Percentiles rank a stretch among this genome's conserved stretches.
Evolutionary conservation across 1,284 basidiomycete species (phyloP).

Genomic region (Ustilago nuda): DNA sequence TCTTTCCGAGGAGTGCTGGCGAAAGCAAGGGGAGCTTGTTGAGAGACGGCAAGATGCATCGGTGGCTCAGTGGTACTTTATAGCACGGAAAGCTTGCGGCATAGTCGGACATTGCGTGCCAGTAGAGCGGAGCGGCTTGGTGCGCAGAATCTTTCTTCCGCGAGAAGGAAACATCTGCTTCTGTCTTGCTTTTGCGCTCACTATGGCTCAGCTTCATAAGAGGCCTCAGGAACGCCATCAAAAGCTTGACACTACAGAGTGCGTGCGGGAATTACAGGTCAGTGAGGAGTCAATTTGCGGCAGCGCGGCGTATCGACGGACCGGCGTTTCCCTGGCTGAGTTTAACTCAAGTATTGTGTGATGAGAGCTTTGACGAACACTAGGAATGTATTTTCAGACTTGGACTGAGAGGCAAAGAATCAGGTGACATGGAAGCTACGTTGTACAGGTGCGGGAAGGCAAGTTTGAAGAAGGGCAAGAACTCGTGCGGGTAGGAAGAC

Average conservation of each 20-base stretch:
- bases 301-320: conserved; percentile 6
- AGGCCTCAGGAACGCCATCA: neutral
- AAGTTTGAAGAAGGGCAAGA: neutral
- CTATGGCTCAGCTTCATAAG: too few relatives aligned
- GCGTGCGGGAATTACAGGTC: neutral
- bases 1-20: neutral
- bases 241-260: neutral
- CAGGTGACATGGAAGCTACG: neutral
- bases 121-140: too few relatives aligned
- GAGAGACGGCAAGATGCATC: neutral
- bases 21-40: neutral
- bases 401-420: neutral
- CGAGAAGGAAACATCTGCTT: too few relatives aligned
- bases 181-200: too few relatives aligned
- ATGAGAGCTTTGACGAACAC: neutral
- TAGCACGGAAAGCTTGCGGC: too few relatives aligned
- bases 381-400: neutral
- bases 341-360: neutral
- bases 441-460: neutral
- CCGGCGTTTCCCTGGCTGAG: neutral
- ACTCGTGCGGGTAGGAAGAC: too few relatives aligned
- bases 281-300: neutral
- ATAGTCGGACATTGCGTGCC: too few relatives aligned
- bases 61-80: too few relatives aligned
- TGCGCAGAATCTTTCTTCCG: too few relatives aligned